These are phyloP conservation scores for Thelonectria olida DNA, from an alignment of 2,329 filamentous ascomycete genomes.

Conservation along the genomic window DNA sequence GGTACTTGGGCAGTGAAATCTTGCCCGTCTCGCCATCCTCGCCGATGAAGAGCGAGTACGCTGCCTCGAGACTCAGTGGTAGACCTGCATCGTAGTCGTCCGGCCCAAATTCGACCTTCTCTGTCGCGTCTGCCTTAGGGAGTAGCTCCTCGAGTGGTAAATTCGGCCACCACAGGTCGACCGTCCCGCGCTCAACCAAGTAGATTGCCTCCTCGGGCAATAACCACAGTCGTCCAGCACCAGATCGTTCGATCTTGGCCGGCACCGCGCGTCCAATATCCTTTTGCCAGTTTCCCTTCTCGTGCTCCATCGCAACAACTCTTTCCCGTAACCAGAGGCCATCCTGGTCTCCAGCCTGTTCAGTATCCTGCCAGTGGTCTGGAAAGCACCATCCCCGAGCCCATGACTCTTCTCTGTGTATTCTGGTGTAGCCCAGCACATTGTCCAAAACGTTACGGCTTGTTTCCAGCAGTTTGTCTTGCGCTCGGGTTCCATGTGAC, in stretches of 20 bases:
- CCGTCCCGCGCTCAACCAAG: conserved; percentile 83
- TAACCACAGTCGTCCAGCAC: conserved; percentile 77
- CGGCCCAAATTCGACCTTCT: conserved; percentile 34
- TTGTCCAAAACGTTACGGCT: conserved; percentile 90
- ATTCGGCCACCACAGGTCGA: conserved; percentile 87
- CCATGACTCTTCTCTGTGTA: conserved; percentile 74
- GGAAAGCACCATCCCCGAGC: conserved; percentile 80
- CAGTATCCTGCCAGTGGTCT: conserved; percentile 56
- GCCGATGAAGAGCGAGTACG: conserved; percentile 86
- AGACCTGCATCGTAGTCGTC: conserved; percentile 69
- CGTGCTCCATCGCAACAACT: conserved; percentile 74
- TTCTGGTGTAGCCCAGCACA: conserved; percentile 79
- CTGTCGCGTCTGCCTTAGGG: conserved; percentile 44
- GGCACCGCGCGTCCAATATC: conserved; percentile 76
- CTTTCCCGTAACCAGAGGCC: conserved; percentile 53
- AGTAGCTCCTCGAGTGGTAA: conserved; percentile 60
- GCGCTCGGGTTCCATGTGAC: conserved; percentile 84
- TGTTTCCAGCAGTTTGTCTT: conserved; percentile 79
- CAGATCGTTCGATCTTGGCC: conserved; percentile 63
- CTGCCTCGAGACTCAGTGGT: conserved; percentile 91
- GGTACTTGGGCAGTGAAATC: conserved; percentile 79
- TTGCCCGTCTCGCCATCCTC: conserved; percentile 69
- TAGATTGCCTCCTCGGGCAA: conserved; percentile 93
- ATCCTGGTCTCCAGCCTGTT: conserved; percentile 36
- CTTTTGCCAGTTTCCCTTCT: conserved; percentile 76